Evolutionary conservation across 768 basidiomycete species (phyloP), one percentile per base, ranked within the genome.

Genomic region (Boletus edulis): DNA sequence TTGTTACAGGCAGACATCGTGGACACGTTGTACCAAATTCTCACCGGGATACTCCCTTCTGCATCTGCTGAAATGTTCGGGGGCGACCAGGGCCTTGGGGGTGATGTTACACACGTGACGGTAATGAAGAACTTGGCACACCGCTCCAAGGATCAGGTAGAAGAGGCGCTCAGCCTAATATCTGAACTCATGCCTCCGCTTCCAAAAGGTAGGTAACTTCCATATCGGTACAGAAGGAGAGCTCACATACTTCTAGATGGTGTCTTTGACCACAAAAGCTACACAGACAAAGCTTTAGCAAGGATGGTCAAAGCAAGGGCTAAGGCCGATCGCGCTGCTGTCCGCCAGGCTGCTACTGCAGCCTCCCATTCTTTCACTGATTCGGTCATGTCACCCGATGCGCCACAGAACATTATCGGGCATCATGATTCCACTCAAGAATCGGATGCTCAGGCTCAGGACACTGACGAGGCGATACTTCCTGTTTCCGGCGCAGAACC

Each of bases 61-160:
- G 67, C 81, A 3, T 74, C 77, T 32, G 72, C 67, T 31, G 80
- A 72, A 46, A 73, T 77, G 27, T 85, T 86, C 55, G 78, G 76
- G 27, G 86, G 42, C 8, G 59, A 89, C 0, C 91, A 94, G 70
- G 91, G 91, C 12, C 73, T 94, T 1, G 90, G 91, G 29, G 92
- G 91, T 43, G 91, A 93, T 29, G 73, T 95, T 5, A 94, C 92
- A 17, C 95, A 98, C 67, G 94, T 98, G 92, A 89, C 93, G 8
- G 93, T 99, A 27, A 92, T 98, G 86, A 92, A 98, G 73, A 98
- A 96, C 69, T 76, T 99, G 43, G 94, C 94, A 1, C 94, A 98
- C 70, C 81, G 94, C 29, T 91, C 97, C 5, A 98, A 98, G 73
- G 97, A 99, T 56, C 95, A 98, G 69, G 84, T 98, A 6, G 95